These are phyloP conservation scores for Croton laevigatus DNA, from an alignment of 441 rosid species.

Conservation along the genomic window DNA sequence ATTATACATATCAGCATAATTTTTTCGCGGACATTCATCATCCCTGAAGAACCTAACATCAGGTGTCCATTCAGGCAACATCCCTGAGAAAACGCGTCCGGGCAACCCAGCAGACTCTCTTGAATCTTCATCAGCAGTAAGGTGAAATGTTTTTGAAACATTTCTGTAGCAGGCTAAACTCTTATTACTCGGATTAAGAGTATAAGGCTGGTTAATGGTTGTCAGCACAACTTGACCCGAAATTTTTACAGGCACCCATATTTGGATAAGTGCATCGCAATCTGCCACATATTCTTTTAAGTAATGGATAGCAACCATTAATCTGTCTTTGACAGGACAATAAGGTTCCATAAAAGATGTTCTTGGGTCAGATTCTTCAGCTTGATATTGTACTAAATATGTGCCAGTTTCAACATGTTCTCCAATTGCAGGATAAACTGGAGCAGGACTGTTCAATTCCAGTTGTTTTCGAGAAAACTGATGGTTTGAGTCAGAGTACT, in stretches of 20 bases:
- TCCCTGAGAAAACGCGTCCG: constrained; percentile 65
- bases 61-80: constrained; percentile 87
- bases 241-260: constrained; percentile 69
- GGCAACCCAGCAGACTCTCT: constrained; percentile 64
- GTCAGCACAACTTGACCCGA: constrained; percentile 62
- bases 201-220: constrained; percentile 38
- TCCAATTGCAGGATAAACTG: constrained; percentile 30
- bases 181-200: constrained; percentile 39
- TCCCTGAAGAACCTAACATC: constrained; percentile 74
- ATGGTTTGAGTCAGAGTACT: constrained; percentile 27
- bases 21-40: constrained; percentile 64
- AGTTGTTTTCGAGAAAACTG: constrained; percentile 30
- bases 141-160: constrained; percentile 52
- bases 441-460: constrained; percentile 23
- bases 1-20: constrained; percentile 48
- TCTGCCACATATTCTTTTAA: constrained; percentile 51
- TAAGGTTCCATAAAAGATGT: constrained; percentile 61
- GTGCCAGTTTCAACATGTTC: constrained; percentile 30
- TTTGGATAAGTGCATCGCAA: constrained; percentile 57
- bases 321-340: constrained; percentile 48
- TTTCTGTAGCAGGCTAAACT: constrained; percentile 59
- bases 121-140: constrained; percentile 59
- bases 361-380: constrained; percentile 37
- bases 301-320: constrained; percentile 44
- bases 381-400: constrained; percentile 40